A percentile compares a stretch with the other conserved stretches of the same genome.
phyloP scores from a whole-genome alignment of 2,329 filamentous ascomycete genomes.

The Aureobasidium musti region DNA sequence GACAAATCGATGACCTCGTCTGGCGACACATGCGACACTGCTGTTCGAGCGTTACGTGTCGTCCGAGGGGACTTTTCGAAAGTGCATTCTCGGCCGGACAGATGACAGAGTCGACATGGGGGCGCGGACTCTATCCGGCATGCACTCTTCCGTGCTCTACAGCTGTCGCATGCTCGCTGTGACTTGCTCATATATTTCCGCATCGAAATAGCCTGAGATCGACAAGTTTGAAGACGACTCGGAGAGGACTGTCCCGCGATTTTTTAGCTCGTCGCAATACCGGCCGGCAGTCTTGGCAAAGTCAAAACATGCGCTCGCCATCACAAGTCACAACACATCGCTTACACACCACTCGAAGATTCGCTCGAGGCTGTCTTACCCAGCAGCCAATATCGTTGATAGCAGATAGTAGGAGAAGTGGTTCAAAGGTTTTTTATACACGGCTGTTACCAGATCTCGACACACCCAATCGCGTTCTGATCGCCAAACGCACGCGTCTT shows the following conservation, averaged over 20 bases:
- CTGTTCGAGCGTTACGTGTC: not conserved
- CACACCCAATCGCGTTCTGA: too few relatives aligned
- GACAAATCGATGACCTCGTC: not conserved
- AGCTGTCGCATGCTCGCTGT: conserved; percentile 8
- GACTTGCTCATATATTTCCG: conserved; percentile 2
- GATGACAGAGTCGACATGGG: conserved; percentile 1
- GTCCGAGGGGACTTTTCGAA: not conserved
- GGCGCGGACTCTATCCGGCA: not conserved
- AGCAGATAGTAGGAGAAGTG: too few relatives aligned
- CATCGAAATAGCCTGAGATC: not conserved
- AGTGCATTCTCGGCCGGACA: not conserved
- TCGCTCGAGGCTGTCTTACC: too few relatives aligned
- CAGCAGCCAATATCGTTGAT: too few relatives aligned
- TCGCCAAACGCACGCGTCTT: too few relatives aligned
- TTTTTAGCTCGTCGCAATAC: not conserved
- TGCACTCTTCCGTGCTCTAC: not conserved
- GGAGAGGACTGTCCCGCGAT: not conserved
- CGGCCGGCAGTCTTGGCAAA: not conserved
- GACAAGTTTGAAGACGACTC: not conserved
- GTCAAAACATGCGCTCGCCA: not conserved
- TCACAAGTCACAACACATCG: too few relatives aligned
- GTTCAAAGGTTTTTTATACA: too few relatives aligned
- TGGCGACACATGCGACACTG: not conserved
- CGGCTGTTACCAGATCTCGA: too few relatives aligned
- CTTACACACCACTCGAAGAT: too few relatives aligned